These are phyloP conservation scores for Cutaneotrichosporon arboriforme DNA, from an alignment of 1,284 basidiomycete genomes.

Conservation along the genomic window DNA sequence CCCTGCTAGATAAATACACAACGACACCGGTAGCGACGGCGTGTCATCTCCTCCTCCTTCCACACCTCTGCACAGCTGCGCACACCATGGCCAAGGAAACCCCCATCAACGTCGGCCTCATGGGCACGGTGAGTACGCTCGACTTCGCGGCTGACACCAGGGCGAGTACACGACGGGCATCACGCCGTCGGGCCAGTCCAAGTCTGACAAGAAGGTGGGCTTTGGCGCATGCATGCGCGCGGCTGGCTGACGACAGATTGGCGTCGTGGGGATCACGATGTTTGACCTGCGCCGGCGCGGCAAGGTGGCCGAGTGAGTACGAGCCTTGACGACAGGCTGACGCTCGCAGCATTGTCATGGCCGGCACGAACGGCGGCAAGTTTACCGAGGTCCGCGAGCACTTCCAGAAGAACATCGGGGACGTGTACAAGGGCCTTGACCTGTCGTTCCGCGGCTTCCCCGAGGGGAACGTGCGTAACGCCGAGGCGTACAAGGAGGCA, in stretches of 20 bases:
- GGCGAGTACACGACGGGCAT: slow-evolving; percentile 85
- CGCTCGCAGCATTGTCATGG: slow-evolving; percentile 43
- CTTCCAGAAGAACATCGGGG: slow-evolving; percentile 72
- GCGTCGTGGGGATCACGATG: slow-evolving; percentile 78
- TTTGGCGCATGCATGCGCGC: too few species aligned
- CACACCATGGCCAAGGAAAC: slow-evolving; percentile 13
- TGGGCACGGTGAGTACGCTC: slow-evolving; percentile 43
- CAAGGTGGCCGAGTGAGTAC: slow-evolving; percentile 57
- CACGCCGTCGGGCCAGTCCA: slow-evolving; percentile 81
- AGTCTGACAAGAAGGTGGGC: slow-evolving; percentile 83
- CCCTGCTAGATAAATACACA: too few species aligned
- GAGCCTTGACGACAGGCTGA: not conserved
- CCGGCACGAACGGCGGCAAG: slow-evolving; percentile 48
- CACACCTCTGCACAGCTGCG: not conserved
- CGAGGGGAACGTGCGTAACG: slow-evolving; percentile 61
- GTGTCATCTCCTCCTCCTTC: not conserved
- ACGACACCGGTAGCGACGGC: too few species aligned
- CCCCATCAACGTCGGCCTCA: slow-evolving; percentile 43
- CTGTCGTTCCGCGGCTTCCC: slow-evolving; percentile 73
- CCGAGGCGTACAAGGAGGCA: slow-evolving; percentile 82
- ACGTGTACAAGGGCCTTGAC: slow-evolving; percentile 75
- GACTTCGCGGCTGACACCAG: slow-evolving; percentile 9
- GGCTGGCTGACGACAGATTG: slow-evolving; percentile 50
- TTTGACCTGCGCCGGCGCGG: slow-evolving; percentile 81
- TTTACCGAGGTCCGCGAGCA: slow-evolving; percentile 78